Base-by-base conservation (phyloP, 352 stramenopile genomes). In the Peronospora belbahrii region DNA sequence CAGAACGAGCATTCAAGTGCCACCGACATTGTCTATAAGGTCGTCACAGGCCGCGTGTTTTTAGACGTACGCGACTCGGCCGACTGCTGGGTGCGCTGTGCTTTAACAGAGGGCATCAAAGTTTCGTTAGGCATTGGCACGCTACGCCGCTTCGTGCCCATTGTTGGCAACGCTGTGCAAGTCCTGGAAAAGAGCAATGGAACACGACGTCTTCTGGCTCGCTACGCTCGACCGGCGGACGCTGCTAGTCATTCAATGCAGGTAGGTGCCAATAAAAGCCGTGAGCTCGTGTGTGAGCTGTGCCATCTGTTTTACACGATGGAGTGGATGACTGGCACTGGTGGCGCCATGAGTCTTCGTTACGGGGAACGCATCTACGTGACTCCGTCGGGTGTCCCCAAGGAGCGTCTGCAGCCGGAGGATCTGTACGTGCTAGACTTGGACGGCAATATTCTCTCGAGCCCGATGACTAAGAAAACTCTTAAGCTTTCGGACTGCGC, bases 261-360 rank as follows among this genome's bases (percentile, higher is more conserved):
- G n/a, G 24, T 62, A 23, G 67, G 69, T 36, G 59, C 71, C 40
- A 43, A 42, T 3, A 31, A 42, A 7, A 75, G 69, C 45, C 77
- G 80, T 13, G 70, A 81, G 38, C 65, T 89, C 13, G 74, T 88
- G 25, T 88, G 75, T 39, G 67, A 75, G 35, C 46, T 92, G 10
- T 89, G 77, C 44, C 72, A 74, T n/a, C 64, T 82, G 38, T 88
- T 86, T 52, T 92, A 87, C 50, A 56, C 61, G 9, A 68, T 65
- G 0, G 91, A 93, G 25, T 98, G 93, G 95, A 93, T 96, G 46
- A 97, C 90, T 7, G 95, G 95, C 30, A 98, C 92, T 11, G 93
- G 93, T 18, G 95, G 95, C 10, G 95, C 89, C 30, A 94, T 97
- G 57, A 94, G 69, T 45, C 96, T 98, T 38, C 85, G 92, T 22